Conservation (phyloP, 768 basidiomycete species). For the Rhodosporidiobolus sp. region DNA sequence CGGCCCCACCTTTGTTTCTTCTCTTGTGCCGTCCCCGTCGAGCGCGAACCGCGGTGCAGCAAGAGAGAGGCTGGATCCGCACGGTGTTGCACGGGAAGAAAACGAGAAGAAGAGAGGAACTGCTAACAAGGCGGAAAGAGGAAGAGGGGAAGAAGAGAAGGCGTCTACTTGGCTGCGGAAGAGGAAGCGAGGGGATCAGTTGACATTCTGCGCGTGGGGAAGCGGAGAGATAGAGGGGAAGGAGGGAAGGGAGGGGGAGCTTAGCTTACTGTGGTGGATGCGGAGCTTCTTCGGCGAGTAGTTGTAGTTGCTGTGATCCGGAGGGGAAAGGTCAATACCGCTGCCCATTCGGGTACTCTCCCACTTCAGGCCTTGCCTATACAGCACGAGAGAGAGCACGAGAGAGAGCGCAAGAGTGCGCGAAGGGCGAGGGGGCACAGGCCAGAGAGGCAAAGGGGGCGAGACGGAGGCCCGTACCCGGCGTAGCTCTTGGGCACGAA, state of each 20-base stretch:
- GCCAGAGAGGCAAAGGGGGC: slow-evolving; percentile 2
- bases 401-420: not conserved
- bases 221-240: not conserved
- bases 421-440: not conserved
- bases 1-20: too few relatives aligned
- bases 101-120: not conserved
- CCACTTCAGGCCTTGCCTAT: too few relatives aligned
- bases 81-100: not conserved
- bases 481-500: slow-evolving; percentile 51
- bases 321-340: too few relatives aligned
- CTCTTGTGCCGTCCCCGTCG: not conserved
- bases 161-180: slow-evolving; percentile 17
- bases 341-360: too few relatives aligned
- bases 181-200: not conserved
- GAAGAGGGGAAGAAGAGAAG: too few relatives aligned
- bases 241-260: too few relatives aligned
- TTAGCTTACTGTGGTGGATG: slow-evolving; percentile 24
- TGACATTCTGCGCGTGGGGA: too few relatives aligned
- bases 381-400: too few relatives aligned
- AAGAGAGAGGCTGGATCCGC: not conserved
- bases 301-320: slow-evolving; percentile 17
- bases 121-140: not conserved
- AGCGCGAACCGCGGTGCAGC: not conserved
- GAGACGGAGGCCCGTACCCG: slow-evolving; percentile 36
- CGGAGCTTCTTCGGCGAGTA: slow-evolving; percentile 5